Evolutionary conservation across 345 rosid genomes (phyloP).

Genomic region (Brassica juncea): DNA sequence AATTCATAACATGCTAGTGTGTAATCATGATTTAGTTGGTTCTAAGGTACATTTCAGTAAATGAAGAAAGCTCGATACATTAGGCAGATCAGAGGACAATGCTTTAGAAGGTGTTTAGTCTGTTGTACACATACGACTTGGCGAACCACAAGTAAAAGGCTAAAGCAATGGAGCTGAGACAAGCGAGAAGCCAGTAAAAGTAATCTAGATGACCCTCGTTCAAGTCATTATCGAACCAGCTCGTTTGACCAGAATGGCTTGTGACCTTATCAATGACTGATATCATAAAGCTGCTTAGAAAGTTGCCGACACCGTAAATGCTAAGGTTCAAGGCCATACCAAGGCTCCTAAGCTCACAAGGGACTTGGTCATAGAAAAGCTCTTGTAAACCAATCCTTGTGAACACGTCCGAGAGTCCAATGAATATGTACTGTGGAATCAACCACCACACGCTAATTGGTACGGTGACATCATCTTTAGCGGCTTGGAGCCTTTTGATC

Average conservation of each 20-base stretch:
- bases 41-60: neutral
- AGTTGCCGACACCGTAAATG: slow-evolving; percentile 37
- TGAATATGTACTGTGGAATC: slow-evolving; percentile 34
- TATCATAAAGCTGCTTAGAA: slow-evolving; percentile 44
- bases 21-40: neutral
- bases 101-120: slow-evolving; percentile 1
- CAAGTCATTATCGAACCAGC: slow-evolving; percentile 53
- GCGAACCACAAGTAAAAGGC: slow-evolving; percentile 39
- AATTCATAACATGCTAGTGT: neutral
- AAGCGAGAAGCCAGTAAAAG: slow-evolving; percentile 52
- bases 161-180: slow-evolving; percentile 20
- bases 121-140: slow-evolving; percentile 44
- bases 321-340: slow-evolving; percentile 38
- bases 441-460: slow-evolving; percentile 45
- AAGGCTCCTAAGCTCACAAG: slow-evolving; percentile 35
- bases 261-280: slow-evolving; percentile 46
- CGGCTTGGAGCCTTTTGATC: slow-evolving; percentile 35
- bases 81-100: neutral
- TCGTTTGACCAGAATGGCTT: slow-evolving; percentile 33
- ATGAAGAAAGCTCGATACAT: neutral
- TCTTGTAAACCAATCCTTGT: slow-evolving; percentile 45
- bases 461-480: slow-evolving; percentile 20
- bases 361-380: slow-evolving; percentile 53
- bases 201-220: slow-evolving; percentile 59
- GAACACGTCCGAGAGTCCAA: slow-evolving; percentile 24